Base-by-base conservation (phyloP, 83 land plant genomes). In the Isoetes engelmannii region DNA sequence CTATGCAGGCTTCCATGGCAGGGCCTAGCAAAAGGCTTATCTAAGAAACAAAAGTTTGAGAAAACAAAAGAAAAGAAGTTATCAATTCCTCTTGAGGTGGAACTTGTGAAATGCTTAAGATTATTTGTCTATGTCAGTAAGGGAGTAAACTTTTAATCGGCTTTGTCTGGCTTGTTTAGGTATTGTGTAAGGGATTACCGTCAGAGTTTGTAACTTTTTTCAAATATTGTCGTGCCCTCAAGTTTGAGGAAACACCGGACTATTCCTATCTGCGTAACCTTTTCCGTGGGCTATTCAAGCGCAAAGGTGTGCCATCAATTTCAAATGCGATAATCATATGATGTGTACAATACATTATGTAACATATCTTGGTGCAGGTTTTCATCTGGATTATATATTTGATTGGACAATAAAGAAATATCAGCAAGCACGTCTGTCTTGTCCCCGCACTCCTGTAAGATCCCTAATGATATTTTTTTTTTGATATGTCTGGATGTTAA, bases 1-100 rank as follows among this genome's bases (percentile, higher is more conserved):
- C 43, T 19, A 19, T 71, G 7, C 59, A 85, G 88, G 63, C 88
- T 85, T 74, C 88, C 88, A 7, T 85, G 88, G 88, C 88, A 85
- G 74, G 88, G 88, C 47, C 68, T 85, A 19, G 37, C 37, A 28
- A 82, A 82, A 69, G 88, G 85, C 21, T 82, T 79, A 49, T 82
- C 75, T 49, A 85, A 85, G 69, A 85, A 85, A 57, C 85, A 82
- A 50, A 85, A 85, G 69, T 82, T 82, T 72, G 88, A 85, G 54
- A 85, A 81, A 67, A 85, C 82, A 13, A 82, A 85, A 72, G 88
- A 85, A 45, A 80, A 70, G 56, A 85, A 85, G 70, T 82, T 82
- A 57, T 72, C 83, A 13, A 85, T 81, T 37, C 77, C 88, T 0
- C 77, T 82, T 61, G 88, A 85, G 83, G 88, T 85, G 63, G 20